Evolutionary conservation across 257 asterid species (phyloP), one percentile per base, ranked within the genome.

Genomic region (Cordia subcordata): DNA sequence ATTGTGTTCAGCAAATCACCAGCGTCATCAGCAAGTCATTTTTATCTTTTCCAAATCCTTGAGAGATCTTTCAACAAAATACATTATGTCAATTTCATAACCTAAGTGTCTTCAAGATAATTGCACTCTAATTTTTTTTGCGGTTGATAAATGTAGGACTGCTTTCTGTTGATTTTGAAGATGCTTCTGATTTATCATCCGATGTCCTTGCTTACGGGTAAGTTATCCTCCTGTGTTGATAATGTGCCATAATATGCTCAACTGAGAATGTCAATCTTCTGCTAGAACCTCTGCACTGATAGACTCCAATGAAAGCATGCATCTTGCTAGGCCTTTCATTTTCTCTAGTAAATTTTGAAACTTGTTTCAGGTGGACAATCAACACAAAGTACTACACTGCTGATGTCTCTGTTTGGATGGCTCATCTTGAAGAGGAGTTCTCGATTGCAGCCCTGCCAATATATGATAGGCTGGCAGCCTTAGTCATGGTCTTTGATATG

Each of bases 401-500:
- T 61, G 97, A 92, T 73, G 89, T 85, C 72, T 74, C 88, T 58
- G 60, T 92, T 38, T 86, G 95, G 95, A 73, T 76, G 71, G 84
- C 80, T 63, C 85, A 89, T 81, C 89, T 89, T 61, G 72, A 66
- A 53, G 86, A 85, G 38, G 87, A 69, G 18, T 72, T 85, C 18
- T 78, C 88, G 2, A 49, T 81, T 58, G 67, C 70, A 54, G 72
- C 73, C 56, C 75, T 78, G 56, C 91, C 92, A 12, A 39, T 40
- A 51, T 53, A 70, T 45, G 85, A 80, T 56, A 75, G 61, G 35
- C 18, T 70, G 74, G 85, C 68, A 71, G 96, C 99, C 14, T 63
- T 93, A 69, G 97, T 88, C 74, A 78, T 93, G 97, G 99, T 93
- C 61, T 88, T 89, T 44, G 94, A 93, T 64, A 64, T 77, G 66